A percentile compares a stretch with the other conserved stretches of the same genome.
These are phyloP conservation scores for Auriscalpium orientale DNA, from an alignment of 768 basidiomycete genomes.

Conservation along the genomic window DNA sequence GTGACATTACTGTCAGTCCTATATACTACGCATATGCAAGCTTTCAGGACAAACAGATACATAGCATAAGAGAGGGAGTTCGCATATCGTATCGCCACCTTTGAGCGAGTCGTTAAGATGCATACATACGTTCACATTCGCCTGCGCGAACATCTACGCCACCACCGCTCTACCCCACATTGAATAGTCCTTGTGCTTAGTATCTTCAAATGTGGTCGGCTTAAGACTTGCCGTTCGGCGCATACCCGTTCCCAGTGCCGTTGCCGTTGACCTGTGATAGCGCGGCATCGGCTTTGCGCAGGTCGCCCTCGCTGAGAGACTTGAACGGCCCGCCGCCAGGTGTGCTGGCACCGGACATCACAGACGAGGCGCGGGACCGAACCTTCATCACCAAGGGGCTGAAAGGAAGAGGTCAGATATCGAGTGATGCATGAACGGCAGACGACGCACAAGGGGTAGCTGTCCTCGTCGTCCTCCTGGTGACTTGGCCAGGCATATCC, in stretches of 20 bases:
- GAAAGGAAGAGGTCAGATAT: constrained; percentile 7
- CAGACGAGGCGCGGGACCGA: constrained; percentile 72
- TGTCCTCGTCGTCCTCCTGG: constrained; percentile 82
- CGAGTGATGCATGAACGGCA: constrained; percentile 10
- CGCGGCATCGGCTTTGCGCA: constrained; percentile 82
- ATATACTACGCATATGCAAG: background rate
- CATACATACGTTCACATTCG: background rate
- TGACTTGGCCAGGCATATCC: constrained; percentile 54
- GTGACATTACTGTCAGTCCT: background rate
- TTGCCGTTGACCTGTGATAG: constrained; percentile 49
- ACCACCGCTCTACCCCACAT: background rate
- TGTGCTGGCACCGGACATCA: constrained; percentile 70
- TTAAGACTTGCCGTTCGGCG: background rate
- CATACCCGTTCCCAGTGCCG: background rate
- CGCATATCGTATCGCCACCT: no score
- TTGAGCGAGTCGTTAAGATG: background rate
- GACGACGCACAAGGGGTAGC: constrained; percentile 73
- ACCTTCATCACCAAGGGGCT: constrained; percentile 90
- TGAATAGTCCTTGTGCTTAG: background rate
- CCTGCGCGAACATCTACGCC: background rate
- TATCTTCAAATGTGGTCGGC: background rate
- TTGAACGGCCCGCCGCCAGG: constrained; percentile 77
- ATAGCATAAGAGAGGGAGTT: background rate
- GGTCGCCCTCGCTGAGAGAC: constrained; percentile 81
- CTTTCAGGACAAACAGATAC: background rate